Base-by-base conservation (phyloP, 257 asterid species). In the Nicotiana tomentosiformis region DNA sequence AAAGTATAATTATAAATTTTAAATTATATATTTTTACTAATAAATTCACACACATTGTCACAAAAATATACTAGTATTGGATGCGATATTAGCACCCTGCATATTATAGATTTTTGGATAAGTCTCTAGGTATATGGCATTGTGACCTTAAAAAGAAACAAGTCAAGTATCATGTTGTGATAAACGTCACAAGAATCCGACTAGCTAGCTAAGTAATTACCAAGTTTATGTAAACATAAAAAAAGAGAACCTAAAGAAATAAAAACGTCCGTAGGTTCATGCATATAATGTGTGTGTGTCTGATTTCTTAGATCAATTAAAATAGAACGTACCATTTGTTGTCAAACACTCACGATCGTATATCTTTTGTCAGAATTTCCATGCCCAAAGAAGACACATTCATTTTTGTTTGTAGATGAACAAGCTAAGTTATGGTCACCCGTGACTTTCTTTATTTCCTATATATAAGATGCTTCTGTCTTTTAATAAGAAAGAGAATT, bases 361-460 rank as follows among this genome's bases (percentile, higher is more conserved):
- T 16, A 30, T 68, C 37, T 74, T 46, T 37, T 64, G 79, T 69
- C 84, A 61, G 84, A 16, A 78, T 51, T 11, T 80, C 56, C 37
- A 58, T 79, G 67, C 43, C 65, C 78, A 37, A 77, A 33, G 56
- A 11, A 53, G 46, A 29, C 17, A 3, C 10, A 23, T 23, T 16
- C 8, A n/a, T 72, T 67, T 51, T 56, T 74, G 15, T 55, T n/a
- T 20, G 29, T 80, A 30, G 61, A 15, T 7, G 23, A 29, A 8
- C 61, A 12, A 10, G 64, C 46, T 72, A 14, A 77, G 49, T 32
- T 83, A 66, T 83, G 88, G 80, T 64, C 57, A 80, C 83, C 88
- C 84, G 84, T 86, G 86, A 86, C 85, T 82, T 83, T 72, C 33
- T 43, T 29, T 74, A 66, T 65, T 74, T 74, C 79, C 23, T 49